Evolutionary conservation across 1,284 basidiomycete species (phyloP), one percentile per base, ranked within the genome.

Genomic region (Moesziomyces sp.): DNA sequence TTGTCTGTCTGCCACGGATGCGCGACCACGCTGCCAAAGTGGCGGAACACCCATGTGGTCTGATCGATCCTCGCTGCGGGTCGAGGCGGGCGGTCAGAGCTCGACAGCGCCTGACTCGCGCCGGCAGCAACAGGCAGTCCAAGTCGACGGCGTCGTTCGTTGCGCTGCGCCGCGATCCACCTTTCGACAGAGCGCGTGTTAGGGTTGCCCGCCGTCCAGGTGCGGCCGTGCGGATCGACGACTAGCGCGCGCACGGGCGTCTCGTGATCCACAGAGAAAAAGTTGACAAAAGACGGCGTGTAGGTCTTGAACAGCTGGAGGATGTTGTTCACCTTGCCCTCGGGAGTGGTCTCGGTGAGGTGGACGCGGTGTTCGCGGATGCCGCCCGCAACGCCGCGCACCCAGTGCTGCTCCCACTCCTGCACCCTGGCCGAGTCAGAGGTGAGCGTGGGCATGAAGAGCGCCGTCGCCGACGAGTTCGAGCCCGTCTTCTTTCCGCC

Each of bases 331-430:
- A 54, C 30, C 18, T 14, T 30, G 9, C 55, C 66, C 23, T 59
- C 63, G 2, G 55, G 11, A 0, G 53, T 54, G 14, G 28, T 57
- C 9, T 45, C 21, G 0, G 8, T 45, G 3, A 53, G 19, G 11
- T 56, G 21, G 21, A 74, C 40, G 26, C 51, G 52, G 38, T 72
- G 68, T 9, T 71, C 57, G 4, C 59, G 61, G 24, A 78, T 61
- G 3, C 70, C 59, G 5, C 58, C 60, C 0, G 42, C 34, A 24
- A 76, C 61, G 13, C 72, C 65, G 5, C 73, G 62, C 46, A 78
- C 76, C 76, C 76, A 78, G 40, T 78, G 76, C 58, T 78, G 76
- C 47, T 75, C 73, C 68, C 73, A 73, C 49, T 78, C 76, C 30
- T 54, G 52, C 24, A 78, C 56, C n/a, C 57, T 57, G 4, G 67